Percentiles rank a stretch among this genome's conserved stretches.
phyloP scores from a whole-genome alignment of 768 basidiomycete species.

The Suillus ampliporus region DNA sequence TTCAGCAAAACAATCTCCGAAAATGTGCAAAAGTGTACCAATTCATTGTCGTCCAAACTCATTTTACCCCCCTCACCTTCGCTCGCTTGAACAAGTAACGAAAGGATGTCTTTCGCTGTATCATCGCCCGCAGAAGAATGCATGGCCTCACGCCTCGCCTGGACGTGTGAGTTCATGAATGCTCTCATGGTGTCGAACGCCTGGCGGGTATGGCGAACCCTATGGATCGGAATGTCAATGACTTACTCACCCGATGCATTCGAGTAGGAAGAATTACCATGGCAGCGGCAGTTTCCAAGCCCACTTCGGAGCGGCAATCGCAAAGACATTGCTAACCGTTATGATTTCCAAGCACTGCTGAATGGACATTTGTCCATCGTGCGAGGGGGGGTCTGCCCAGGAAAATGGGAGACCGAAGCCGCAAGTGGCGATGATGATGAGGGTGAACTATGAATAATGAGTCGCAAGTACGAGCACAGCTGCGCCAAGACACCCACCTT shows the following conservation, averaged over 20 bases:
- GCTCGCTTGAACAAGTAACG: slow-evolving; percentile 26
- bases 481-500: slow-evolving; percentile 18
- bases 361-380: slow-evolving; percentile 24
- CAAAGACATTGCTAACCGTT: slow-evolving; percentile 19
- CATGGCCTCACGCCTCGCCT: slow-evolving; percentile 15
- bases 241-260: neutral
- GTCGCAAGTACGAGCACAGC: neutral
- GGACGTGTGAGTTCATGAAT: slow-evolving; percentile 26
- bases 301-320: slow-evolving; percentile 24
- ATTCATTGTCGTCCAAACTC: slow-evolving; percentile 21
- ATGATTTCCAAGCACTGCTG: slow-evolving; percentile 28
- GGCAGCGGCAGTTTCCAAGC: slow-evolving; percentile 29
- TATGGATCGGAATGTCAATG: slow-evolving; percentile 2
- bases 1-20: neutral
- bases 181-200: slow-evolving; percentile 28
- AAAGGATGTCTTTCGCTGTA: slow-evolving; percentile 25
- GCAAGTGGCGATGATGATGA: slow-evolving; percentile 28
- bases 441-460: slow-evolving; percentile 19
- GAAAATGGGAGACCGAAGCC: slow-evolving; percentile 31
- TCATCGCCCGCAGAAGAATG: slow-evolving; percentile 13
- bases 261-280: slow-evolving; percentile 13
- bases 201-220: slow-evolving; percentile 25
- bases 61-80: slow-evolving; percentile 24
- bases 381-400: slow-evolving; percentile 22
- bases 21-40: slow-evolving; percentile 14